Conservation (phyloP, 306 rosid genomes). For the Inga laurina region DNA sequence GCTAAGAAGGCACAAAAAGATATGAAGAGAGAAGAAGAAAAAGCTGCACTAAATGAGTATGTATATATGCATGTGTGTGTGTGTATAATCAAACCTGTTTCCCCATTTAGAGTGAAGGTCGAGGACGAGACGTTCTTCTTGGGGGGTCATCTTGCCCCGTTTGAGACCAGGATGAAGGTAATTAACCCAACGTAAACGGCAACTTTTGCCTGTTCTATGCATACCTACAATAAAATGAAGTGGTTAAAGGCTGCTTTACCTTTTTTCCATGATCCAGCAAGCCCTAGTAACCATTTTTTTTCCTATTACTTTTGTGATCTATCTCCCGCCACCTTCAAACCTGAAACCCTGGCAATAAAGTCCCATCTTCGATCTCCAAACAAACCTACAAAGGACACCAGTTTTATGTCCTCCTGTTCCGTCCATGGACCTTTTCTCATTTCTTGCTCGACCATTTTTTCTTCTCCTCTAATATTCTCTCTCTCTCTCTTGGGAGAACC, state of each 20-base stretch:
- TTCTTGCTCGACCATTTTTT: constrained; percentile 47
- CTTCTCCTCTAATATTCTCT: neutral
- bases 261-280: constrained; percentile 27
- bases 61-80: neutral
- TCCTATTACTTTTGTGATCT: constrained; percentile 56
- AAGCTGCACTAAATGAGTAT: no score
- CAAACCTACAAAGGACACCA: constrained; percentile 69
- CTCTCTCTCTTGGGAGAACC: neutral
- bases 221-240: constrained; percentile 73
- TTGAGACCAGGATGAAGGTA: constrained; percentile 97
- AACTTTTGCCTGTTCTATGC: constrained; percentile 93
- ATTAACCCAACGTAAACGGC: constrained; percentile 98
- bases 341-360: constrained; percentile 92
- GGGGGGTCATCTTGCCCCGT: constrained; percentile 87
- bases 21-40: neutral
- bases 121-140: constrained; percentile 72
- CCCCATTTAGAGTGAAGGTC: constrained; percentile 97
- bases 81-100: constrained; percentile 63
- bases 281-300: constrained; percentile 47
- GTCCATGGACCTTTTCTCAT: constrained; percentile 93
- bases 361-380: constrained; percentile 99
- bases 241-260: constrained; percentile 52
- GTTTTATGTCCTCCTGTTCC: constrained; percentile 78
- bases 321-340: constrained; percentile 99
- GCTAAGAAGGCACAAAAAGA: neutral